A percentile compares a stretch with the other conserved stretches of the same genome.
phyloP scores from a whole-genome alignment of 768 basidiomycete genomes.

The Lactarius psammicola region DNA sequence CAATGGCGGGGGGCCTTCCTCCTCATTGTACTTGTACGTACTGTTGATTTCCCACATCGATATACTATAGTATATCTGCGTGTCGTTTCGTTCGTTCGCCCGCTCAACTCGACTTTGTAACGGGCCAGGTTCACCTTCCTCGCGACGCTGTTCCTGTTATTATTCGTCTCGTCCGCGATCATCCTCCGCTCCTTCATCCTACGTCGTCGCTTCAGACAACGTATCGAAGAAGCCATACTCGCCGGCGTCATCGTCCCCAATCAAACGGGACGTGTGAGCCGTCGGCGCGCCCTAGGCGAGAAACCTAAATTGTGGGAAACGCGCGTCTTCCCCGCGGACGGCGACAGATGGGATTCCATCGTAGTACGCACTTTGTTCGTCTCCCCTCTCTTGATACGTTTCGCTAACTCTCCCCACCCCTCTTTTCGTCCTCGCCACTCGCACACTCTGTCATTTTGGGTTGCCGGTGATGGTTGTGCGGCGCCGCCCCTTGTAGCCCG shows the following conservation, averaged over 20 bases:
- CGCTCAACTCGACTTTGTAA: not conserved
- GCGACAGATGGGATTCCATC: conserved; percentile 46
- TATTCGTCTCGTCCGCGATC: conserved; percentile 62
- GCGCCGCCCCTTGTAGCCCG: conserved; percentile 20
- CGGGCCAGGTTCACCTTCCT: conserved; percentile 62
- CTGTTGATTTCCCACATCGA: not conserved
- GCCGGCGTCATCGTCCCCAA: conserved; percentile 49
- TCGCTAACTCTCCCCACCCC: not conserved
- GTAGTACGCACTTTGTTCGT: conserved; percentile 39
- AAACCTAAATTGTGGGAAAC: conserved; percentile 53
- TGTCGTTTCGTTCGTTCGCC: conserved; percentile 4
- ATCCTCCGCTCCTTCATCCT: conserved; percentile 61
- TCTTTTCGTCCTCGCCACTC: no score
- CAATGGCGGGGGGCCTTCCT: conserved; percentile 23
- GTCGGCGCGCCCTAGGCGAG: conserved; percentile 44
- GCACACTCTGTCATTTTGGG: no score
- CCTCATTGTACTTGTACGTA: conserved; percentile 31
- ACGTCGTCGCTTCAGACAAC: conserved; percentile 55
- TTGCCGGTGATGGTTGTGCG: no score
- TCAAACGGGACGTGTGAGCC: conserved; percentile 31
- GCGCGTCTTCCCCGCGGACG: conserved; percentile 38
- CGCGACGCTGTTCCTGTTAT: conserved; percentile 65
- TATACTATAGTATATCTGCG: no score
- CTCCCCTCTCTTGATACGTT: not conserved
- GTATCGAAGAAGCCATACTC: conserved; percentile 52